A percentile compares a stretch with the other conserved stretches of the same genome.
These are phyloP conservation scores for Wallacemonas rigidus DNA, from an alignment of 208 protist genomes.

Conservation along the genomic window DNA sequence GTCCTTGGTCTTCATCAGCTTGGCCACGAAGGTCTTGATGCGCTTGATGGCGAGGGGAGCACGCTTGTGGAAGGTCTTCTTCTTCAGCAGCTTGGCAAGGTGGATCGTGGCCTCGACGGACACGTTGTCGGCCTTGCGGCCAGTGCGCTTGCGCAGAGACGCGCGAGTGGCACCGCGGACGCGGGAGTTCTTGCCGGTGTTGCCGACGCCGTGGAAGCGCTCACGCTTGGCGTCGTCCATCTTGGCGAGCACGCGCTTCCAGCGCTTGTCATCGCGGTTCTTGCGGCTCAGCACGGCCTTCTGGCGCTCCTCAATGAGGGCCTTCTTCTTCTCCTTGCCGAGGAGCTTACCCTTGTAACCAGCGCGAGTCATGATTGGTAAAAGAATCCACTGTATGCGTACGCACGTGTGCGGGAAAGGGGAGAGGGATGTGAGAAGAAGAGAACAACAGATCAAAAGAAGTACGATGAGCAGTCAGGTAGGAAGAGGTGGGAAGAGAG, in stretches of 20 bases:
- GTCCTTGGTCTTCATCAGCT: constrained; percentile 97
- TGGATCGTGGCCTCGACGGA: constrained; percentile 97
- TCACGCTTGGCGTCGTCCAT: constrained; percentile 87
- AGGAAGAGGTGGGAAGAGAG: no score
- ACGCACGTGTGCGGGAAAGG: no score
- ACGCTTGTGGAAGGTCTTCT: constrained; percentile 96
- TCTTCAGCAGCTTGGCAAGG: constrained; percentile 96
- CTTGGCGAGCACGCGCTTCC: constrained; percentile 88
- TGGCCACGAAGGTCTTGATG: constrained; percentile 94
- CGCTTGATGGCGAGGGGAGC: constrained; percentile 96
- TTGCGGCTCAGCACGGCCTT: constrained; percentile 73
- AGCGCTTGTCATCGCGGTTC: constrained; percentile 85
- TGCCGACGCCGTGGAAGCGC: constrained; percentile 86
- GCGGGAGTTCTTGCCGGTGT: constrained; percentile 85
- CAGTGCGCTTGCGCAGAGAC: constrained; percentile 81
- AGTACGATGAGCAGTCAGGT: no score
- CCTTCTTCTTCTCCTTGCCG: constrained; percentile 86
- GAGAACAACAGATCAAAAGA: not conserved
- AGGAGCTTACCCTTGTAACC: constrained; percentile 81
- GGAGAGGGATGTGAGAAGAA: no score
- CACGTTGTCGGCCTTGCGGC: constrained; percentile 87
- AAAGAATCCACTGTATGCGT: not conserved
- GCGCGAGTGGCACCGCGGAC: constrained; percentile 81
- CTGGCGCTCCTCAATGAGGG: constrained; percentile 85
- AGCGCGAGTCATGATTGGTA: constrained; percentile 64